A percentile compares a stretch with the other conserved stretches of the same genome.
Evolutionary conservation across 352 stramenopile species (phyloP).

Genomic region (Thraustotheca clavata): DNA sequence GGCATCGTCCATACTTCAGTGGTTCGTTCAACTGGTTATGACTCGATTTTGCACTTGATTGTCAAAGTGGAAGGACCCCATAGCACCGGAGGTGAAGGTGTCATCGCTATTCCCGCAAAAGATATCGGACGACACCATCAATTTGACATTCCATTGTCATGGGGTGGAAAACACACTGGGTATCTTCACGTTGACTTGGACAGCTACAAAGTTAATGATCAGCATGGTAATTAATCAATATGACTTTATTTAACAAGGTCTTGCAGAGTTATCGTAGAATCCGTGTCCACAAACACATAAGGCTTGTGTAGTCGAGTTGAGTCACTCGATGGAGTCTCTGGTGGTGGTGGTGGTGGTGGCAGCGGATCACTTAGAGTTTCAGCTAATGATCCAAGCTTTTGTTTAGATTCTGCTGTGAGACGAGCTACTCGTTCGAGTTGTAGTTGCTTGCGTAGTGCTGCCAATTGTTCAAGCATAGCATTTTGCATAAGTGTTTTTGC

Average conservation of each 20-base stretch:
- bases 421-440: constrained; percentile 56
- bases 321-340: too few species aligned
- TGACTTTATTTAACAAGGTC: not conserved
- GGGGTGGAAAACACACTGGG: constrained; percentile 58
- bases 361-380: not conserved
- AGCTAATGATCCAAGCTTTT: constrained; percentile 33
- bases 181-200: constrained; percentile 44
- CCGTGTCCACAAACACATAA: not conserved
- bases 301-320: not conserved
- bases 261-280: not conserved
- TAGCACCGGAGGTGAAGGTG: not conserved
- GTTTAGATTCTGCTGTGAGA: constrained; percentile 55
- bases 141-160: constrained; percentile 63
- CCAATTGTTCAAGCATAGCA: constrained; percentile 74
- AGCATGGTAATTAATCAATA: not conserved
- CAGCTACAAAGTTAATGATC: not conserved
- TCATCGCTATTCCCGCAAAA: not conserved
- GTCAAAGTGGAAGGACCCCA: constrained; percentile 10
- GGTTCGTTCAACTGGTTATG: constrained; percentile 25
- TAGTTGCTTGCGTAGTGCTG: constrained; percentile 65
- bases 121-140: constrained; percentile 30
- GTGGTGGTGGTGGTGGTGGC: not conserved
- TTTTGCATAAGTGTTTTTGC: constrained; percentile 72
- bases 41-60: constrained; percentile 34
- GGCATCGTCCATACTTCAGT: constrained; percentile 64